phyloP scores from a whole-genome alignment of 768 basidiomycete genomes.

The Goffeauzyma gilvescens region DNA sequence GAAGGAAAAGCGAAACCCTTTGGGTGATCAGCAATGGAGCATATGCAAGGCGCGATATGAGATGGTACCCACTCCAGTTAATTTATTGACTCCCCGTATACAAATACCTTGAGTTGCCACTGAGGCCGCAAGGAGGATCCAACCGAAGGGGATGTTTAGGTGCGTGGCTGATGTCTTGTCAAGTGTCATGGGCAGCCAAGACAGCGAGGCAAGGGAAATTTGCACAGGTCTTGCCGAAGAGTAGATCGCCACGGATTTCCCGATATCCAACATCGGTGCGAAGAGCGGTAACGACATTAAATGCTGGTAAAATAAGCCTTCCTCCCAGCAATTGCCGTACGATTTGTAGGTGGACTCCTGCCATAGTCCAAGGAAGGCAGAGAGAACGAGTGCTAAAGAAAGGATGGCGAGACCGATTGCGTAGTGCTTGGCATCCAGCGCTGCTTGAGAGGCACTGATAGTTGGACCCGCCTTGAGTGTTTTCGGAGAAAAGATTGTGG shows the following conservation, averaged over 20 bases:
- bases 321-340: slow-evolving; percentile 63
- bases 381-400: slow-evolving; percentile 45
- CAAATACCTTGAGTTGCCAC: slow-evolving; percentile 60
- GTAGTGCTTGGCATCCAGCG: slow-evolving; percentile 34
- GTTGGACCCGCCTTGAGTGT: slow-evolving; percentile 8
- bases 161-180: background rate
- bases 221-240: too few relatives aligned
- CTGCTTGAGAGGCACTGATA: background rate
- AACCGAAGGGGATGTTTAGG: slow-evolving; percentile 37
- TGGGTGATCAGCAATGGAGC: background rate
- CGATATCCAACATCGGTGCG: too few relatives aligned
- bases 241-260: too few relatives aligned
- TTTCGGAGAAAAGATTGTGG: slow-evolving; percentile 43
- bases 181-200: background rate
- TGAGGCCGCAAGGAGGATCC: slow-evolving; percentile 45
- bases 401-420: slow-evolving; percentile 52
- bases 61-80: slow-evolving; percentile 48
- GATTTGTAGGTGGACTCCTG: slow-evolving; percentile 57
- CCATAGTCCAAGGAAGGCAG: slow-evolving; percentile 49
- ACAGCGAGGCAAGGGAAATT: too few relatives aligned
- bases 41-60: background rate
- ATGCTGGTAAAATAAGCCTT: slow-evolving; percentile 74
- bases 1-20: background rate
- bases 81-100: slow-evolving; percentile 59
- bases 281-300: slow-evolving; percentile 60